Conservation (phyloP, 805 yeast genomes). For the Candida vartiovaarae region DNA sequence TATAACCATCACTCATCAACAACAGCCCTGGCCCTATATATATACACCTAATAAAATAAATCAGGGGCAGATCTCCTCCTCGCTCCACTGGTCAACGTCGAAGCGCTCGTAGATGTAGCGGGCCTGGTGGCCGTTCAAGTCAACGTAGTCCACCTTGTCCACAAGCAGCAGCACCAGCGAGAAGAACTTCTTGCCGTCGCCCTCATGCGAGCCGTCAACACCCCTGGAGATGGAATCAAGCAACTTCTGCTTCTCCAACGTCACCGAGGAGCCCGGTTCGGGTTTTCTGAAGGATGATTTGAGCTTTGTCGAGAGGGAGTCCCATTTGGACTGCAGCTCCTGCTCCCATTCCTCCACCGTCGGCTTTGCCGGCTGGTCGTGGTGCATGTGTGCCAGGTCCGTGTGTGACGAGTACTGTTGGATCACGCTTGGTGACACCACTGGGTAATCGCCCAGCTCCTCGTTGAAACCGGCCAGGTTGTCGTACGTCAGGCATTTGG, state of each 20-base stretch:
- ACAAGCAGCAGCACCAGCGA: conserved; percentile 63
- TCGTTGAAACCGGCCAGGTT: conserved; percentile 10
- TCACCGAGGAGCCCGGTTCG: conserved; percentile 55
- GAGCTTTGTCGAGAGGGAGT: conserved; percentile 44
- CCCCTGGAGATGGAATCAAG: conserved; percentile 73
- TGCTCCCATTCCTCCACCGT: conserved; percentile 53
- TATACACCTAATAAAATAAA: too few relatives aligned
- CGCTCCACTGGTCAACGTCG: conserved; percentile 61
- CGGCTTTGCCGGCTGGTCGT: conserved; percentile 20
- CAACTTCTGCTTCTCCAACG: conserved; percentile 44
- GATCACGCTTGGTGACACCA: conserved; percentile 24
- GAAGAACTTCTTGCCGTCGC: conserved; percentile 53
- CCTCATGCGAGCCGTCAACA: conserved; percentile 71
- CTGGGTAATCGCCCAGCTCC: conserved; percentile 21
- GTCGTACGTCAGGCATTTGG: conserved; percentile 36
- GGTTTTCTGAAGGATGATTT: conserved; percentile 70
- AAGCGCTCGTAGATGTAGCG: conserved; percentile 48
- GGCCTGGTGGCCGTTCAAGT: conserved; percentile 45
- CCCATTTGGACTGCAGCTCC: conserved; percentile 64
- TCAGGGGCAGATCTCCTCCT: conserved; percentile 72
- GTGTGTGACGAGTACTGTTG: conserved; percentile 16
- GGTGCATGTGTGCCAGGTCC: conserved; percentile 31
- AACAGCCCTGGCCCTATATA: conserved; percentile 61
- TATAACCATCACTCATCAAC: conserved; percentile 29
- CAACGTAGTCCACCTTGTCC: conserved; percentile 63